A percentile compares a stretch with the other conserved stretches of the same genome.
phyloP scores from a whole-genome alignment of 1,284 basidiomycete species.

The Ganoderma leucocontextum region DNA sequence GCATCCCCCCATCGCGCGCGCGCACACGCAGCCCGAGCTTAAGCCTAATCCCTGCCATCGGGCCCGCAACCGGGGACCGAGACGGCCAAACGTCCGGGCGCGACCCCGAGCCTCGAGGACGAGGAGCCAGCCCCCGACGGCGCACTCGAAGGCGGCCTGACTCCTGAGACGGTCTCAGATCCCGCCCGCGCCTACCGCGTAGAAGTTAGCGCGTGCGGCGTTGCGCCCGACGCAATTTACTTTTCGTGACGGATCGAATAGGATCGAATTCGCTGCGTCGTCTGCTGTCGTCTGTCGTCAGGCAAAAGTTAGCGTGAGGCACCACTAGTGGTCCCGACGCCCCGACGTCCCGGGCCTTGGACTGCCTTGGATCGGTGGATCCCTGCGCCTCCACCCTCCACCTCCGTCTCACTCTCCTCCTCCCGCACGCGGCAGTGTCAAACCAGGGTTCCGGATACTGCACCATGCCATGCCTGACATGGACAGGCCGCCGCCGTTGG shows the following conservation, averaged over 20 bases:
- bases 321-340: background rate
- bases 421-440: conserved; percentile 4
- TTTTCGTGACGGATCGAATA: background rate
- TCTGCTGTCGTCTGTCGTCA: background rate
- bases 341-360: no score
- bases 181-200: background rate
- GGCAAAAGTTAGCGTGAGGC: conserved; percentile 5
- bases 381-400: background rate
- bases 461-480: background rate
- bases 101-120: background rate
- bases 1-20: background rate
- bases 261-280: conserved; percentile 1
- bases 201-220: background rate
- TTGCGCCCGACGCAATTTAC: background rate
- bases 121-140: background rate
- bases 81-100: background rate
- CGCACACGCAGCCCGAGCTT: background rate
- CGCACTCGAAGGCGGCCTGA: background rate
- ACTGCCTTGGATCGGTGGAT: no score
- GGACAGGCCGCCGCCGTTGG: background rate
- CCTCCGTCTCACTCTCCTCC: background rate
- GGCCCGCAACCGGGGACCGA: background rate
- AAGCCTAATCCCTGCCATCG: conserved; percentile 9
- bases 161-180: background rate
- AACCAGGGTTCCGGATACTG: conserved; percentile 8